Evolutionary conservation across 1,139 yeast genomes (phyloP).

Genomic region (Geotrichum phurueaensis): DNA sequence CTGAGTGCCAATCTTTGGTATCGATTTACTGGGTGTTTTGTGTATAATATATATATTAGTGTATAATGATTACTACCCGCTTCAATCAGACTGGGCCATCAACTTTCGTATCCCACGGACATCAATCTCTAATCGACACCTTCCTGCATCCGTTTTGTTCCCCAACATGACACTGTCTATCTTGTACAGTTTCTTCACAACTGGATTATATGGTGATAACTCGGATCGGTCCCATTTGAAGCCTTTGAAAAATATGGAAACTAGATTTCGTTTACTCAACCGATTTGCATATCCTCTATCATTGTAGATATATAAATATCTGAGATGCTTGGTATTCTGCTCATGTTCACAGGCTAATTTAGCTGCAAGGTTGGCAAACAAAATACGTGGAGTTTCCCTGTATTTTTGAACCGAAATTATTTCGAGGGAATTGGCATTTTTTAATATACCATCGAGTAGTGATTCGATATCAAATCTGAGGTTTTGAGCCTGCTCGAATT

Average conservation of each 20-base stretch:
- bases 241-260: not conserved
- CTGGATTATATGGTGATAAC: not conserved
- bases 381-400: not conserved
- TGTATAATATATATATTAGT: no score
- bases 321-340: not conserved
- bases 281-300: not conserved
- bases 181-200: not conserved
- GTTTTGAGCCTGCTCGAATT: not conserved
- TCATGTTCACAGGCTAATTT: not conserved
- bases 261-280: not conserved
- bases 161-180: not conserved
- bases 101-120: not conserved
- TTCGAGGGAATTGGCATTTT: not conserved
- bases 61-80: no score
- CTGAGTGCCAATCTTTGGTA: no score
- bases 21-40: no score
- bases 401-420: not conserved
- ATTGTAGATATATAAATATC: not conserved
- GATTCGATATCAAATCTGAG: not conserved
- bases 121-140: not conserved
- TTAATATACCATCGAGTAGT: not conserved
- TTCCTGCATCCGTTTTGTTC: not conserved
- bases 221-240: not conserved
- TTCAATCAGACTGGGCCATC: no score
- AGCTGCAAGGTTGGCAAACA: not conserved